A percentile compares a stretch with the other conserved stretches of the same genome.
phyloP scores from a whole-genome alignment of 352 stramenopile species.

The Globisporangium solare region DNA sequence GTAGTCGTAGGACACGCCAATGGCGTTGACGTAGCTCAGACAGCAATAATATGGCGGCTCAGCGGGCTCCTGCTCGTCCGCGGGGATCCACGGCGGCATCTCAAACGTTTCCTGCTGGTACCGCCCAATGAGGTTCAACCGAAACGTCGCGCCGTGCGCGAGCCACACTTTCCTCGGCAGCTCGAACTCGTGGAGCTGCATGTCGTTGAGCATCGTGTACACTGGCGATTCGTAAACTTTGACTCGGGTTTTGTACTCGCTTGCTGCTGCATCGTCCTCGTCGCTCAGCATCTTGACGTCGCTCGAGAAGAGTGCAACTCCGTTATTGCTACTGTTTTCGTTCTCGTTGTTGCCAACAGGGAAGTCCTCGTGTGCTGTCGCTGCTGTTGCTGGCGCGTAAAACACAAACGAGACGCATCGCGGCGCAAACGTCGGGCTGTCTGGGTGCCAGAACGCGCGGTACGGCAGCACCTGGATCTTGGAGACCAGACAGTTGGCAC shows the following conservation, averaged over 20 bases:
- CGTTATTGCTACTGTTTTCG: constrained; percentile 5
- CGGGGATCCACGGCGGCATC: constrained; percentile 41
- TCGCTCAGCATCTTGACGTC: background rate
- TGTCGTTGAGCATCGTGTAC: constrained; percentile 52
- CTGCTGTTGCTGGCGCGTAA: constrained; percentile 16
- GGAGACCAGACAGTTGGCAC: constrained; percentile 35
- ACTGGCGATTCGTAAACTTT: constrained; percentile 44
- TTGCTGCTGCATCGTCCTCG: constrained; percentile 9
- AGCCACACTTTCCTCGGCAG: constrained; percentile 46
- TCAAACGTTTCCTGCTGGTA: constrained; percentile 49
- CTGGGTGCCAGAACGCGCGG: constrained; percentile 71
- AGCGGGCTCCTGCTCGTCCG: constrained; percentile 26
- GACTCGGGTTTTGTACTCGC: background rate
- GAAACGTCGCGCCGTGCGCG: constrained; percentile 28
- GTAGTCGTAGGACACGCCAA: constrained; percentile 11
- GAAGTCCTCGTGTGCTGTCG: background rate
- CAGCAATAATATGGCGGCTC: constrained; percentile 68
- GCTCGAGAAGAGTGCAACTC: no score
- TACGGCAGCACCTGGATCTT: constrained; percentile 64
- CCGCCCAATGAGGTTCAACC: constrained; percentile 51
- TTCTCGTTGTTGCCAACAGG: background rate
- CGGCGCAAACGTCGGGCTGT: constrained; percentile 64
- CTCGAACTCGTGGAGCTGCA: constrained; percentile 61
- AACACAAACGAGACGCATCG: constrained; percentile 54
- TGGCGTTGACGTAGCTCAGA: constrained; percentile 52